These are phyloP conservation scores for Pichia phayaonensis DNA, from an alignment of 805 yeast genomes.

Conservation along the genomic window DNA sequence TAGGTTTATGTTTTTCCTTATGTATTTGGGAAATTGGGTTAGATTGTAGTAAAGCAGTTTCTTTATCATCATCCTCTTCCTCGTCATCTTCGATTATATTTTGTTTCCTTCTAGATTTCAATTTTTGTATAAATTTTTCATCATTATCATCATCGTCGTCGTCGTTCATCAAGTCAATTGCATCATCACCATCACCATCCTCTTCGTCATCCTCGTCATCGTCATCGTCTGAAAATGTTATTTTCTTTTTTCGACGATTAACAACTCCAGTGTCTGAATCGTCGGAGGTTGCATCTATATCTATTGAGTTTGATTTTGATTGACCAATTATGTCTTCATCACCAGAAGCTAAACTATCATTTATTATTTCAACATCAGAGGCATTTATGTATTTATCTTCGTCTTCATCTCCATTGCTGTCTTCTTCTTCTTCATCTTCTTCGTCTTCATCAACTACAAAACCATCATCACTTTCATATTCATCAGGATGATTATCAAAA, in stretches of 20 bases:
- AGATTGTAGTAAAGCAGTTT: not conserved
- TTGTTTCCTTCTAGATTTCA: not conserved
- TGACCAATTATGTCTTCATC: slow-evolving; percentile 9
- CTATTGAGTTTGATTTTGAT: not conserved
- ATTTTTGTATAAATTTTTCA: not conserved
- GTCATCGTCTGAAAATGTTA: not conserved
- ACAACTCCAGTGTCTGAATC: not conserved
- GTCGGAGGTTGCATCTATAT: not conserved
- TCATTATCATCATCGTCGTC: slow-evolving; percentile 3
- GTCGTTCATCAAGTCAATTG: not conserved
- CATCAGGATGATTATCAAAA: slow-evolving; percentile 1
- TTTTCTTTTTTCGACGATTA: not conserved
- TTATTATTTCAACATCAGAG: slow-evolving; percentile 9
- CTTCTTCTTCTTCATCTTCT: slow-evolving; percentile 4
- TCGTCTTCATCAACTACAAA: slow-evolving; percentile 7
- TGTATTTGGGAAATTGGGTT: not conserved
- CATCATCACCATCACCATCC: not conserved
- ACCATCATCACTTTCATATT: too few relatives aligned
- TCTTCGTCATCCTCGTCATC: not conserved
- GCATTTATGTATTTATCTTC: slow-evolving; percentile 1
- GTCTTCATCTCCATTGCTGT: not conserved
- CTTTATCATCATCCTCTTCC: slow-evolving; percentile 3
- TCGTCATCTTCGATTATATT: not conserved
- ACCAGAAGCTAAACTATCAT: slow-evolving; percentile 5
- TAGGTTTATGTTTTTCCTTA: slow-evolving; percentile 1